Percentiles rank a stretch among this genome's conserved stretches.
Evolutionary conservation across 306 rosid species (phyloP).

Genomic region (Trifolium fragiferum): DNA sequence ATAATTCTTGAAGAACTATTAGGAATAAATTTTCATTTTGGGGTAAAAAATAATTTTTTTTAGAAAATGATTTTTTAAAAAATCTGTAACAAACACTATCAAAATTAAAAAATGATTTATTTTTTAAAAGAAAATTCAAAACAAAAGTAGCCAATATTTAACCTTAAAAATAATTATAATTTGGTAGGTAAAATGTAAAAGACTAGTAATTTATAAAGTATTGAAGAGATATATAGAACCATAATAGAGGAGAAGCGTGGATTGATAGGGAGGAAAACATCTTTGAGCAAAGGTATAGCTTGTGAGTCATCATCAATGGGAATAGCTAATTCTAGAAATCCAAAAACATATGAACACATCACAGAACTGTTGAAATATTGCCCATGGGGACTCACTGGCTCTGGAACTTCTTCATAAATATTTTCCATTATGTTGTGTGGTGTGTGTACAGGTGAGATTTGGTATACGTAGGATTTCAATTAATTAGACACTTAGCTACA

Average conservation of each 20-base stretch:
- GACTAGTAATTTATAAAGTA: not conserved
- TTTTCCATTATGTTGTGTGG: slow-evolving; percentile 21
- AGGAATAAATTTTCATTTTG: too few relatives aligned
- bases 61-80: too few relatives aligned
- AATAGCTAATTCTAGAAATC: slow-evolving; percentile 51
- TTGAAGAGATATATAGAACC: slow-evolving; percentile 44
- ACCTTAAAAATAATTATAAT: not conserved
- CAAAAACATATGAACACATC: slow-evolving; percentile 49
- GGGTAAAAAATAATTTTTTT: too few relatives aligned
- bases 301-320: slow-evolving; percentile 46
- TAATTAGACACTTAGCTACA: not conserved
- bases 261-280: slow-evolving; percentile 57
- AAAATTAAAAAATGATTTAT: too few relatives aligned
- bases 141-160: too few relatives aligned
- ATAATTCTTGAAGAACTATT: too few relatives aligned
- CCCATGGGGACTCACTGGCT: slow-evolving; percentile 68
- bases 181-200: too few relatives aligned
- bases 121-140: too few relatives aligned
- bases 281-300: slow-evolving; percentile 33
- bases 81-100: too few relatives aligned
- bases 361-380: slow-evolving; percentile 54
- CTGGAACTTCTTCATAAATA: slow-evolving; percentile 36
- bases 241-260: slow-evolving; percentile 68
- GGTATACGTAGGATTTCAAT: not conserved
- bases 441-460: slow-evolving; percentile 11